These are phyloP conservation scores for Exophiala aquamarina DNA, from an alignment of 2,329 filamentous ascomycete species.

Conservation along the genomic window DNA sequence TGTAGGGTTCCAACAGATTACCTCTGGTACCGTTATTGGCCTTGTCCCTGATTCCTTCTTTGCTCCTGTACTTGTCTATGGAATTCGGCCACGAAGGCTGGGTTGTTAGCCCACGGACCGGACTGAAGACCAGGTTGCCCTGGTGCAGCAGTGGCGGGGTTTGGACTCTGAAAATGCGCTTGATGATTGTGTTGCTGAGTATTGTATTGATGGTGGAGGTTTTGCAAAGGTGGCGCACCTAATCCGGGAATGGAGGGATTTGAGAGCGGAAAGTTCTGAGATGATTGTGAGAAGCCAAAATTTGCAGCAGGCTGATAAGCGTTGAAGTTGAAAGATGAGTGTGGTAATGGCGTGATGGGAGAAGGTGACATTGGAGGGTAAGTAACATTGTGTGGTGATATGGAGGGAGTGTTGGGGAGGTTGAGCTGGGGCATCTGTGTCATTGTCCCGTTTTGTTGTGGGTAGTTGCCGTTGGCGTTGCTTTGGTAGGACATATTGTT, in stretches of 20 bases:
- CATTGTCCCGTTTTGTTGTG: neutral
- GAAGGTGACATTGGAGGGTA: conserved; percentile 25
- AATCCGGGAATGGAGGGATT: conserved; percentile 6
- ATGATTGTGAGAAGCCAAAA: conserved; percentile 8
- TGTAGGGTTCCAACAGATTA: too few species aligned
- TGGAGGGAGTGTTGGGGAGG: conserved; percentile 20
- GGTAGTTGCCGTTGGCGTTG: conserved; percentile 7
- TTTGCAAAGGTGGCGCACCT: neutral
- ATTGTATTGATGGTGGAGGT: conserved; percentile 22
- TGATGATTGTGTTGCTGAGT: conserved; percentile 30
- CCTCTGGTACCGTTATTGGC: neutral
- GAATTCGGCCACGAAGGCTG: conserved; percentile 22
- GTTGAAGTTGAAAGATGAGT: conserved; percentile 20
- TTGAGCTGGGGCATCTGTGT: conserved; percentile 16
- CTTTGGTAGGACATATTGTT: conserved; percentile 2
- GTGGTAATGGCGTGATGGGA: conserved; percentile 26
- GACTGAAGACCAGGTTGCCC: conserved; percentile 6
- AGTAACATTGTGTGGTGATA: conserved; percentile 18
- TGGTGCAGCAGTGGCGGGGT: conserved; percentile 1
- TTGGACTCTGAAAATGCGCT: conserved; percentile 34
- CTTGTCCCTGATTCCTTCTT: conserved; percentile 14
- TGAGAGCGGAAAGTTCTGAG: neutral
- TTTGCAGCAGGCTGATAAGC: conserved; percentile 6
- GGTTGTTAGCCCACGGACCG: conserved; percentile 20
- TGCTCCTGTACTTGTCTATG: conserved; percentile 23